Percentiles rank a stretch among this genome's conserved stretches.
These are phyloP conservation scores for Acanthamoeba lenticulata DNA, from an alignment of 208 protist genomes.

Conservation along the genomic window DNA sequence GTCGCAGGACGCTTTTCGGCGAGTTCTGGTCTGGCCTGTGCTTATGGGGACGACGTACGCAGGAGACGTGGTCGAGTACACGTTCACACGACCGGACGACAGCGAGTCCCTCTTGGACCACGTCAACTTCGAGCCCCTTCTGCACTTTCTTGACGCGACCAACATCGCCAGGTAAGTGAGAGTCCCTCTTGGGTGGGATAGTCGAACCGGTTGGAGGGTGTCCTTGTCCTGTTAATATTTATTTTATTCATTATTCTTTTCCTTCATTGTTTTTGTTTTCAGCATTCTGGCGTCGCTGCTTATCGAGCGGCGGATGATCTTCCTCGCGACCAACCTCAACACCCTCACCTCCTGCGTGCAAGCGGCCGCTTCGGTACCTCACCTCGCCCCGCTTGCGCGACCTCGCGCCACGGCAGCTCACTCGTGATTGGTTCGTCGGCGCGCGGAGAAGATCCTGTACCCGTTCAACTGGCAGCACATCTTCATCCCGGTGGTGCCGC, in stretches of 20 bases:
- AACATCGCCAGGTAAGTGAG: not conserved
- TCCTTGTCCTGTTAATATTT: too few relatives aligned
- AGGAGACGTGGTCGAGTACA: conserved; percentile 36
- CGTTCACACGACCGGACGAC: conserved; percentile 55
- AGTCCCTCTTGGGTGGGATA: too few relatives aligned
- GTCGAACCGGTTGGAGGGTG: too few relatives aligned
- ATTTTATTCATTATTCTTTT: too few relatives aligned
- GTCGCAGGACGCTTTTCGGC: too few relatives aligned
- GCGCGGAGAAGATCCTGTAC: not conserved
- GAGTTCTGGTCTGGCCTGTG: too few relatives aligned
- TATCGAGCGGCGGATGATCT: conserved; percentile 14
- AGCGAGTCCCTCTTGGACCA: conserved; percentile 61
- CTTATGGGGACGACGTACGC: too few relatives aligned
- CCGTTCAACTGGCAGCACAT: conserved; percentile 68
- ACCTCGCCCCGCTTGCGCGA: not conserved
- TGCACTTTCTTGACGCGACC: not conserved
- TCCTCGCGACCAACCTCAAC: not conserved
- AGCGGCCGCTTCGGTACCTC: not conserved
- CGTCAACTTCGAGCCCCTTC: conserved; percentile 58
- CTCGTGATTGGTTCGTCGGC: not conserved
- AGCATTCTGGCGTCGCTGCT: conserved; percentile 24
- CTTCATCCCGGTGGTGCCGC: conserved; percentile 67
- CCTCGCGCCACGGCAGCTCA: too few relatives aligned
- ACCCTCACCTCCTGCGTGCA: conserved; percentile 60
- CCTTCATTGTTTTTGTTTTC: not conserved